Conservation (phyloP, 2,329 filamentous ascomycete species). For the Xylaria sp. region DNA sequence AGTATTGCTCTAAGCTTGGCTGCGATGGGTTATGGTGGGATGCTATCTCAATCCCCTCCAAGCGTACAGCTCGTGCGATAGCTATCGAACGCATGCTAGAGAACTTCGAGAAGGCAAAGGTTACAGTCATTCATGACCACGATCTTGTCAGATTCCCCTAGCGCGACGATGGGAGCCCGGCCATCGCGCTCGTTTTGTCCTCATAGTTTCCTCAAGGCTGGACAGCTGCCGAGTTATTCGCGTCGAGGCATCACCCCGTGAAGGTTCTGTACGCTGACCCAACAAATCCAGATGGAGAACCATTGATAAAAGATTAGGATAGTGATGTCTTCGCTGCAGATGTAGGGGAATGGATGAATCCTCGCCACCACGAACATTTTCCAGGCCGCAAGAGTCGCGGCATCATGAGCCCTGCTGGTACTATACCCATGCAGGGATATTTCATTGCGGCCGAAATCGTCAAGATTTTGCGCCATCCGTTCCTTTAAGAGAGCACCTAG, state of each 20-base stretch:
- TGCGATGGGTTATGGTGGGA: slow-evolving; percentile 22
- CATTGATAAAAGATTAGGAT: slow-evolving; percentile 16
- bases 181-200: slow-evolving; percentile 18
- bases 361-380: slow-evolving; percentile 5
- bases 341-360: slow-evolving; percentile 14
- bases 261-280: slow-evolving; percentile 19
- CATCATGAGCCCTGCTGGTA: slow-evolving; percentile 6
- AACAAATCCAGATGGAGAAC: slow-evolving; percentile 7
- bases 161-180: slow-evolving; percentile 18
- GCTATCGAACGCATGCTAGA: slow-evolving; percentile 18
- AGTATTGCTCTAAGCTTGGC: neutral
- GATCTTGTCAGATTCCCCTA: slow-evolving; percentile 11
- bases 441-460: slow-evolving; percentile 15
- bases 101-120: slow-evolving; percentile 20
- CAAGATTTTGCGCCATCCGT: slow-evolving; percentile 11
- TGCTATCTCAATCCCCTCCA: slow-evolving; percentile 20
- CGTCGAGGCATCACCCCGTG: slow-evolving; percentile 17
- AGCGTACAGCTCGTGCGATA: slow-evolving; percentile 2
- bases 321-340: slow-evolving; percentile 13
- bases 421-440: slow-evolving; percentile 9
- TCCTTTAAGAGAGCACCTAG: slow-evolving; percentile 2
- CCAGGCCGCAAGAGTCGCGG: neutral
- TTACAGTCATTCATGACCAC: slow-evolving; percentile 17
- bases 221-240: slow-evolving; percentile 21
- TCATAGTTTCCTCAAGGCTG: slow-evolving; percentile 21